phyloP scores from a whole-genome alignment of 495 filamentous ascomycete genomes.

The Penicillium longicatenatum region DNA sequence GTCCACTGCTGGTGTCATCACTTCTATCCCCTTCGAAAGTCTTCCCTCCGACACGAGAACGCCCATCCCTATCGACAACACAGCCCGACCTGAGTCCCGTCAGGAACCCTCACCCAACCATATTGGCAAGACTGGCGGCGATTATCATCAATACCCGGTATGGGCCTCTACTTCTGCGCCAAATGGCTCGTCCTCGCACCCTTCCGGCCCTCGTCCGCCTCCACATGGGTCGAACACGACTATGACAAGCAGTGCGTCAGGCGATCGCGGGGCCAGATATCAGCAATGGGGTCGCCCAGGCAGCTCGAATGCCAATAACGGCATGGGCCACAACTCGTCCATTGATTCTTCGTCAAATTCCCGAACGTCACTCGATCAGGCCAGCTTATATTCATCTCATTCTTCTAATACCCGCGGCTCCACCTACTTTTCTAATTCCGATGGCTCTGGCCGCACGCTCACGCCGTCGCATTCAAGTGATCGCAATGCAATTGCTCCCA shows the following conservation, averaged over 20 bases:
- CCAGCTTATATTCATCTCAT: constrained; percentile 62
- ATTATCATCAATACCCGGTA: constrained; percentile 89
- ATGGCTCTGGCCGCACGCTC: constrained; percentile 63
- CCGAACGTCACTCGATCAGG: constrained; percentile 68
- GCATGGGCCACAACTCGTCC: constrained; percentile 66
- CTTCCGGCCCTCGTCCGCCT: constrained; percentile 68
- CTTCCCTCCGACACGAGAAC: constrained; percentile 64
- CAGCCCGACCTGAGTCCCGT: constrained; percentile 68
- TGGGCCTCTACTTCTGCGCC: constrained; percentile 57
- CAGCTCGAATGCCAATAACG: constrained; percentile 56
- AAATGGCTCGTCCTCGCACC: constrained; percentile 55
- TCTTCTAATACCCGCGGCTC: constrained; percentile 63
- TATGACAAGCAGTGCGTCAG: constrained; percentile 63
- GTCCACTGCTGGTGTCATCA: constrained; percentile 82
- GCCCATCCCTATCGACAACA: constrained; percentile 75
- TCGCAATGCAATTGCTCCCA: constrained; percentile 33
- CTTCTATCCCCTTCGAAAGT: constrained; percentile 86
- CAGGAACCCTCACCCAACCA: constrained; percentile 80
- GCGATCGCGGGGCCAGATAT: constrained; percentile 65
- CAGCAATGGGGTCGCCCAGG: constrained; percentile 71
- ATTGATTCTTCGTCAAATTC: constrained; percentile 70
- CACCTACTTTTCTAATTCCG: constrained; percentile 62
- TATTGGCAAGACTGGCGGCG: constrained; percentile 71
- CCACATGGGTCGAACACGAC: constrained; percentile 64
- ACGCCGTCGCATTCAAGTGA: constrained; percentile 49